Percentiles rank a stretch among this genome's conserved stretches.
Evolutionary conservation across 768 basidiomycete genomes (phyloP).

Genomic region (Termitomyces sp.): DNA sequence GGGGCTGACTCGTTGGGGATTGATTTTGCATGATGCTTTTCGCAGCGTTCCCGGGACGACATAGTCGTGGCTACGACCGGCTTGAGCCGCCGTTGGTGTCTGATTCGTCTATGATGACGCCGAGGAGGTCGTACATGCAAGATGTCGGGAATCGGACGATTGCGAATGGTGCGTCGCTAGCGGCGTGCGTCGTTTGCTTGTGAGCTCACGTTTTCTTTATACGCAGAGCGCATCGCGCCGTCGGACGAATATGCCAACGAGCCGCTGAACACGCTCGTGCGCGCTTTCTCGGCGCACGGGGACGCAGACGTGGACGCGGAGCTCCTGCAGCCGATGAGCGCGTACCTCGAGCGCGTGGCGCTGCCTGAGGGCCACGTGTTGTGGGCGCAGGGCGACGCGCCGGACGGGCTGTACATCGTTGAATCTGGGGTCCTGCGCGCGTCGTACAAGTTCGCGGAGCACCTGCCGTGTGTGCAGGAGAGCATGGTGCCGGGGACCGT

Average conservation of each 20-base stretch:
- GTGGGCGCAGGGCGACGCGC: slow-evolving; percentile 71
- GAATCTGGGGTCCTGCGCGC: slow-evolving; percentile 85
- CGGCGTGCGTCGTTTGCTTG: no score
- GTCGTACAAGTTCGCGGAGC: slow-evolving; percentile 71
- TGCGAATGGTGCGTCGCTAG: slow-evolving; percentile 37
- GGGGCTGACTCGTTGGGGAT: slow-evolving; percentile 18
- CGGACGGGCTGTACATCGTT: slow-evolving; percentile 87
- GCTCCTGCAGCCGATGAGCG: slow-evolving; percentile 56
- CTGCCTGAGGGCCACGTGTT: slow-evolving; percentile 56
- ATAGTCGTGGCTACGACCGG: slow-evolving; percentile 38
- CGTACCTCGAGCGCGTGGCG: slow-evolving; percentile 60
- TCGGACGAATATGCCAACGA: slow-evolving; percentile 37
- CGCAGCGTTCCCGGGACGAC: slow-evolving; percentile 55
- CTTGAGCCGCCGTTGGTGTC: slow-evolving; percentile 28
- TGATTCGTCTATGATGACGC: slow-evolving; percentile 55
- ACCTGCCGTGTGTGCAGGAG: slow-evolving; percentile 67
- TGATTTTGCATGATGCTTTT: slow-evolving; percentile 6
- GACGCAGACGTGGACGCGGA: slow-evolving; percentile 37
- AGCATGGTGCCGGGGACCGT: slow-evolving; percentile 93
- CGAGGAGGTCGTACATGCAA: slow-evolving; percentile 59
- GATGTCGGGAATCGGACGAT: slow-evolving; percentile 72
- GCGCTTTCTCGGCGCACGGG: slow-evolving; percentile 75
- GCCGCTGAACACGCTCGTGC: slow-evolving; percentile 70
- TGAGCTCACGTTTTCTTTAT: neutral
- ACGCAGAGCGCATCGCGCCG: slow-evolving; percentile 15